Base-by-base conservation (phyloP, 495 filamentous ascomycete species). In the Aspergillus kassunensis region DNA sequence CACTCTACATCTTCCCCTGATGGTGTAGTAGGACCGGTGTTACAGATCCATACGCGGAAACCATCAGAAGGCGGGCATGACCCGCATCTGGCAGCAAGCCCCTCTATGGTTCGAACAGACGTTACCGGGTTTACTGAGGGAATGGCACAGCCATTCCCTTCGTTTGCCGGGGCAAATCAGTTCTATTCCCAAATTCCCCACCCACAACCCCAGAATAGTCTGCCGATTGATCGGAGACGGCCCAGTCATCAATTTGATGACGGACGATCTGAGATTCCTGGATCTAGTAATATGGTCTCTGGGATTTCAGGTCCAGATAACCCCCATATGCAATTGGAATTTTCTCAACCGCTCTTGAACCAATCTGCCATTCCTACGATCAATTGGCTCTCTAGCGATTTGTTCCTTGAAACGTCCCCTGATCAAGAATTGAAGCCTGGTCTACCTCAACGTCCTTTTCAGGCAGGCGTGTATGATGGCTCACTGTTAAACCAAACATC, bases 341-440 rank as follows among this genome's bases (percentile, higher is more conserved):
- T 66, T 43, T 59, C 56, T 9, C 57, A 57, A 16, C 51, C 62
- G 1, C 51, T 64, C 8, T 54, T 68, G 19, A 64, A 63, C 27
- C 62, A 58, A 12, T 63, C 62, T 6, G 57, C 59, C 36, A 27
- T 58, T 37, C 63, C 67, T 18, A 63, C 65, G 1, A 61, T 73
- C 18, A 73, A 75, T 41, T 75, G 71, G 71, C 56, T 72, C 9
- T 56, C 40, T 16, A 54, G 34, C 24, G 55, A 59, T 16, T 23
- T 53, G 3, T 37, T 51, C 15, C 25, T 50, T 27, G 51, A 53
- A 27, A 27, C 51, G 24, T 10, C 34, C 1, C 24, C 34, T 46
- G 42, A 40, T n/a, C 20, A 39, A 23, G 34, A 35, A 24, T 36
- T 46, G 15, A 25, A 16, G 11, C 41, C 51, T 9, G 36, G 53